Conservation (phyloP, 345 rosid species). For the Xanthoceras sorbifolium region DNA sequence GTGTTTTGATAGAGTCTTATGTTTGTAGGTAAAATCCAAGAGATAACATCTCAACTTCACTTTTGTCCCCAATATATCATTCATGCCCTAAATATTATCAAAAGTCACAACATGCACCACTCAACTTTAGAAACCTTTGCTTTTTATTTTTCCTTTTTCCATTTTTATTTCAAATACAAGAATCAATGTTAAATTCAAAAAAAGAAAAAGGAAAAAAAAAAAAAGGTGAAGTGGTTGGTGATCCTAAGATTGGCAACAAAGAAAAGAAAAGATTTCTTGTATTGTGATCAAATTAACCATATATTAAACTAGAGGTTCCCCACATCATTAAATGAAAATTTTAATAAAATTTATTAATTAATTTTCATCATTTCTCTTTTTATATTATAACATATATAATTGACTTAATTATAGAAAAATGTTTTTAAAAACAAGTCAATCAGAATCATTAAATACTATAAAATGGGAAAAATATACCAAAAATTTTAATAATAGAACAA, state of each 20-base stretch:
- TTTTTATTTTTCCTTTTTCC: background rate
- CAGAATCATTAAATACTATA: background rate
- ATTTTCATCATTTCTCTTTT: background rate
- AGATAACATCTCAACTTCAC: slow-evolving; percentile 27
- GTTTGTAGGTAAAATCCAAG: slow-evolving; percentile 26
- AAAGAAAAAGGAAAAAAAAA: background rate
- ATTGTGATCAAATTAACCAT: background rate
- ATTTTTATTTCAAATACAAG: background rate
- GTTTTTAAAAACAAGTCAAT: background rate
- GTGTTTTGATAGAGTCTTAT: background rate
- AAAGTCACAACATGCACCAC: slow-evolving; percentile 9
- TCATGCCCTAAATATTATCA: slow-evolving; percentile 11
- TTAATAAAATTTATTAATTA: background rate
- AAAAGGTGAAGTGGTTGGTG: slow-evolving; percentile 9
- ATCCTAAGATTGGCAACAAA: slow-evolving; percentile 5
- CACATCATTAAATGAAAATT: background rate
- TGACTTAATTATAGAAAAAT: background rate
- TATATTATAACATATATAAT: background rate
- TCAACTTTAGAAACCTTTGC: slow-evolving; percentile 9
- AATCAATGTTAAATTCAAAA: background rate
- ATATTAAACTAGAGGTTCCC: background rate
- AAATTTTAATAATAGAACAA: background rate
- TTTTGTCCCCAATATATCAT: slow-evolving; percentile 30
- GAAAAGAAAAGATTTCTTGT: slow-evolving; percentile 4
- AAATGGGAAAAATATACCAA: background rate